Evolutionary conservation across 2,329 filamentous ascomycete genomes (phyloP).

Genomic region (Stagonosporopsis chrysanthemi): DNA sequence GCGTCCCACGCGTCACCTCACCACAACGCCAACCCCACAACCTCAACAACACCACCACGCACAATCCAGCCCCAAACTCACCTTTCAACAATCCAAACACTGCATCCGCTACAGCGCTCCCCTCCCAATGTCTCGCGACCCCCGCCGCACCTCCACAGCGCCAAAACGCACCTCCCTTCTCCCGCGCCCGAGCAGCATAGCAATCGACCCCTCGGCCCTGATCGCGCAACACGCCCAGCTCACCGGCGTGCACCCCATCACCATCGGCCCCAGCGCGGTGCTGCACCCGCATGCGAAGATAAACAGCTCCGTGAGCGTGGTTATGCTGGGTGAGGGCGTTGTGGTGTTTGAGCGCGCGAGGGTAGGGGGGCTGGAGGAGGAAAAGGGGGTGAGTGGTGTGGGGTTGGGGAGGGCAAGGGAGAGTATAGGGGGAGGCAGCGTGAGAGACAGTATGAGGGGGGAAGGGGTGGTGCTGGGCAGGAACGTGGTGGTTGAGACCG

Average conservation of each 20-base stretch:
- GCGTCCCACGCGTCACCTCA: conserved; percentile 10
- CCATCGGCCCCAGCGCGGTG: conserved; percentile 77
- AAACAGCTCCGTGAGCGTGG: conserved; percentile 51
- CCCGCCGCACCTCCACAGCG: conserved; percentile 40
- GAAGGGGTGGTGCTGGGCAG: conserved; percentile 50
- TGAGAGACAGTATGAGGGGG: conserved; percentile 19
- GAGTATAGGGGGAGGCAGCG: conserved; percentile 6
- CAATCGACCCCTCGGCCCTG: conserved; percentile 57
- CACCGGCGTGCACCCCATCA: conserved; percentile 79
- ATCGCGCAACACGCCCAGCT: conserved; percentile 58
- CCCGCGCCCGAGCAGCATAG: conserved; percentile 48
- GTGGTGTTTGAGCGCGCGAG: conserved; percentile 75
- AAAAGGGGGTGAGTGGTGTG: conserved; percentile 9
- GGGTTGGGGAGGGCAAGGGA: conserved; percentile 12
- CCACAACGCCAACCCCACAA: background rate
- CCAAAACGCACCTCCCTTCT: conserved; percentile 49
- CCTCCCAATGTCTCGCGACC: conserved; percentile 32
- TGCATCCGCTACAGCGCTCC: background rate
- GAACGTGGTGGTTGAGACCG: conserved; percentile 55
- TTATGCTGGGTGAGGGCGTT: conserved; percentile 61
- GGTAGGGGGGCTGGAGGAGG: conserved; percentile 39
- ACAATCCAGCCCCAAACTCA: too few species aligned
- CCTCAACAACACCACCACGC: background rate
- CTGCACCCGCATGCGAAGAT: conserved; percentile 81
- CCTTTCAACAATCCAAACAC: background rate